phyloP scores from a whole-genome alignment of 306 rosid genomes.

The Quercus agrifolia region DNA sequence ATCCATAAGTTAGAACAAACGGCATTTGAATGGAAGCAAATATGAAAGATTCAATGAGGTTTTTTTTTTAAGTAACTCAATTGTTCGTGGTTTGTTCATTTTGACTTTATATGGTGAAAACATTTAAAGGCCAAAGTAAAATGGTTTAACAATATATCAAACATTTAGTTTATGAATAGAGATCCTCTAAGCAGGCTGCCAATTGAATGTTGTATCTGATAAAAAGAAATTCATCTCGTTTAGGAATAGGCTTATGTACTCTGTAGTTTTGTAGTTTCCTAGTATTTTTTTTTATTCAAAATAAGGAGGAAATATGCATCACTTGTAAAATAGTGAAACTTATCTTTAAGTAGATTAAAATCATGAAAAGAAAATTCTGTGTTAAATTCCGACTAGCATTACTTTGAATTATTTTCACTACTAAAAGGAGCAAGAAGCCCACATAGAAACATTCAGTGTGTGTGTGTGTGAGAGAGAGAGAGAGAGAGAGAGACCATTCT shows the following conservation, averaged over 20 bases:
- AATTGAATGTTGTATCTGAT: not conserved
- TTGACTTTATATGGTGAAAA: not conserved
- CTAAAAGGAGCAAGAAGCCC: not conserved
- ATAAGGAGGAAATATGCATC: not conserved
- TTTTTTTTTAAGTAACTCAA: not conserved
- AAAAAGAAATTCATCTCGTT: not conserved
- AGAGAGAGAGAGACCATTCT: constrained; percentile 38
- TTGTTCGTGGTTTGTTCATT: not conserved
- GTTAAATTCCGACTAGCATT: not conserved
- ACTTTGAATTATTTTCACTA: not conserved
- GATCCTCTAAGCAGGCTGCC: not conserved
- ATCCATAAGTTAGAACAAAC: not conserved
- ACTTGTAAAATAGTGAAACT: not conserved
- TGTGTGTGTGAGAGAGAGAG: not conserved
- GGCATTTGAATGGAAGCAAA: not conserved
- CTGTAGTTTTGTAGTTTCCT: not conserved
- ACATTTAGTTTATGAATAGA: too few species aligned
- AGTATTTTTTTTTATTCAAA: not conserved
- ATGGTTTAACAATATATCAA: too few species aligned
- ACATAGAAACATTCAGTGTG: not conserved
- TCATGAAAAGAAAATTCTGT: not conserved
- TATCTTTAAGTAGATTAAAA: not conserved
- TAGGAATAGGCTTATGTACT: not conserved
- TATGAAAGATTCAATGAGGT: not conserved
- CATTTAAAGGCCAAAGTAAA: not conserved